phyloP scores from a whole-genome alignment of 2,329 filamentous ascomycete genomes.

The Xylaria sp. region DNA sequence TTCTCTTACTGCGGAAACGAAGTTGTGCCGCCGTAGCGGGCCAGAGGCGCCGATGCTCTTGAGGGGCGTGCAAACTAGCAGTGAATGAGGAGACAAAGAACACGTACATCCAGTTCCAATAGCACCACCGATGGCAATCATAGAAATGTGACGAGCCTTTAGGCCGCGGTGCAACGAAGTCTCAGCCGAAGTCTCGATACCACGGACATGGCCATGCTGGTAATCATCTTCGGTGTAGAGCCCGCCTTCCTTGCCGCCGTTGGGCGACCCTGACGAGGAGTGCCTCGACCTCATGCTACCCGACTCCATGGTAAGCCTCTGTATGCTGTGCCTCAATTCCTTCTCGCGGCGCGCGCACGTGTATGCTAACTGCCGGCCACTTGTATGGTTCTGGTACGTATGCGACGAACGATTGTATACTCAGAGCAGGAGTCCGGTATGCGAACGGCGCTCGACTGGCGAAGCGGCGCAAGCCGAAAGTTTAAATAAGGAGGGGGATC shows the following conservation, averaged over 20 bases:
- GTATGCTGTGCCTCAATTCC: background rate
- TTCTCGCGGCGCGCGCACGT: background rate
- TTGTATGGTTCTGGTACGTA: too few species aligned
- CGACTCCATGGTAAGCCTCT: slow-evolving; percentile 31
- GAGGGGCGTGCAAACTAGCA: too few species aligned
- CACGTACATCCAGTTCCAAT: slow-evolving; percentile 66
- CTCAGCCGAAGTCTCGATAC: slow-evolving; percentile 55
- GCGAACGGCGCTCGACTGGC: too few species aligned
- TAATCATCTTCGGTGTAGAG: slow-evolving; percentile 36
- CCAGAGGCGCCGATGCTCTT: too few species aligned
- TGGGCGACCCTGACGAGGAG: slow-evolving; percentile 40
- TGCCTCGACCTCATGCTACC: slow-evolving; percentile 38
- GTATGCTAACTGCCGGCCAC: too few species aligned
- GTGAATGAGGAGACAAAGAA: background rate
- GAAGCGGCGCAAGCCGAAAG: too few species aligned
- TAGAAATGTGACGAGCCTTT: slow-evolving; percentile 61
- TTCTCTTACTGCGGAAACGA: background rate
- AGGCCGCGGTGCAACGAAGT: slow-evolving; percentile 58
- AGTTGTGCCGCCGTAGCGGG: background rate
- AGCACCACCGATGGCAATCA: slow-evolving; percentile 75
- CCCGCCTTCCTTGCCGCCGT: slow-evolving; percentile 38
- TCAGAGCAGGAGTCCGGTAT: too few species aligned
- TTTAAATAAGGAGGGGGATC: too few species aligned
- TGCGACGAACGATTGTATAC: too few species aligned
- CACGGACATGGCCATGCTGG: slow-evolving; percentile 46